A percentile compares a stretch with the other conserved stretches of the same genome.
Conservation (phyloP, 306 rosid genomes). For the Rosa persica region DNA sequence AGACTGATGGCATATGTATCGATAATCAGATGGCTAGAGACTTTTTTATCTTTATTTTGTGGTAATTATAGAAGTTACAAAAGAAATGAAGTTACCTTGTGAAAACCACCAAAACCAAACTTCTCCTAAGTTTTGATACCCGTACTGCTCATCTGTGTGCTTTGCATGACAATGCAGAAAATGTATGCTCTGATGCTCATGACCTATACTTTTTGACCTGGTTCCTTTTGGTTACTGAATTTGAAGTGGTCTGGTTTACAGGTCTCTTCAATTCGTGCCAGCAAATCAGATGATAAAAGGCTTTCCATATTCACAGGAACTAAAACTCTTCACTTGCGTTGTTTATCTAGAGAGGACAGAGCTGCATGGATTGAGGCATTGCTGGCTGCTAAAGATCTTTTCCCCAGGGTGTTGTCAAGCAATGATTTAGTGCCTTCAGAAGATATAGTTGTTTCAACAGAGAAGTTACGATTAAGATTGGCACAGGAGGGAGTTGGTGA, state of each 20-base stretch:
- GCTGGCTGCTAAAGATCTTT: slow-evolving; percentile 87
- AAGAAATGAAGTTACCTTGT: background rate
- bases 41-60: background rate
- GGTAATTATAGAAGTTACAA: background rate
- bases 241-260: slow-evolving; percentile 41
- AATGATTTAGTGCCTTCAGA: slow-evolving; percentile 70
- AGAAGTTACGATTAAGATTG: slow-evolving; percentile 73
- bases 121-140: background rate
- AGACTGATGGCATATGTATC: background rate
- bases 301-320: slow-evolving; percentile 95
- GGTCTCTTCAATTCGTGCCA: slow-evolving; percentile 95
- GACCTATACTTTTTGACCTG: background rate
- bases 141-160: slow-evolving; percentile 5
- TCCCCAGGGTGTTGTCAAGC: slow-evolving; percentile 73
- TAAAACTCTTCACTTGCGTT: slow-evolving; percentile 87
- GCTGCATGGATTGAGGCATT: slow-evolving; percentile 87
- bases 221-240: slow-evolving; percentile 26
- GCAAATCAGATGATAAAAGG: slow-evolving; percentile 96
- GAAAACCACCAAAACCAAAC: background rate
- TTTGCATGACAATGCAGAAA: slow-evolving; percentile 13
- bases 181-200: background rate
- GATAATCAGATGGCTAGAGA: background rate
- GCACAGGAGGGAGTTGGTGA: slow-evolving; percentile 81
- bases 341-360: slow-evolving; percentile 81
- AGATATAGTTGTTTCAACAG: slow-evolving; percentile 85